A percentile compares a stretch with the other conserved stretches of the same genome.
phyloP scores from a whole-genome alignment of 139 green algal genomes.

The Chlamydomonas eustigma region DNA sequence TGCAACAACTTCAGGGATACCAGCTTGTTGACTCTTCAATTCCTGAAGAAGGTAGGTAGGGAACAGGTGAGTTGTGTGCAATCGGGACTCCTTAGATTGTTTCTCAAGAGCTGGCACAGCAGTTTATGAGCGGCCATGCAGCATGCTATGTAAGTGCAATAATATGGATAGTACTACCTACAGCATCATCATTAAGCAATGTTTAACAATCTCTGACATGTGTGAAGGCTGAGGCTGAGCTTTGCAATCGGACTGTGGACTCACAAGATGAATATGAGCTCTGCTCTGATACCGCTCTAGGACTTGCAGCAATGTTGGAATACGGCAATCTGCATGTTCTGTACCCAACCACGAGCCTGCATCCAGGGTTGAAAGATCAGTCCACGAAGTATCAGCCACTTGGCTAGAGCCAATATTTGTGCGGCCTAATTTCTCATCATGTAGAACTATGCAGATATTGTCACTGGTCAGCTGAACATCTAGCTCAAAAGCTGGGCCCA shows the following conservation, averaged over 20 bases:
- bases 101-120: too few species aligned
- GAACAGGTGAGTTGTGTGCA: too few species aligned
- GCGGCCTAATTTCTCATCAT: background rate
- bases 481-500: conserved; percentile 43
- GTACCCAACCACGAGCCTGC: background rate
- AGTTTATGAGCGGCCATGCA: too few species aligned
- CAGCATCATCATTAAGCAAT: too few species aligned
- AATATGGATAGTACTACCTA: too few species aligned
- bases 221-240: too few species aligned
- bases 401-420: background rate
- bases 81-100: too few species aligned
- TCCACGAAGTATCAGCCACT: background rate
- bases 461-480: conserved; percentile 45
- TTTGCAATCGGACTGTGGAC: too few species aligned
- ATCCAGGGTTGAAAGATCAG: background rate
- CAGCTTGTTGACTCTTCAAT: background rate
- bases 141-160: too few species aligned
- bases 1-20: background rate
- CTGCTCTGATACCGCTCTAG: background rate
- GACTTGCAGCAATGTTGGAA: background rate
- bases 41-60: too few species aligned
- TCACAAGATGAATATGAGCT: background rate
- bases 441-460: conserved; percentile 20
- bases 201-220: too few species aligned
- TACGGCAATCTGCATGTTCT: background rate